Evolutionary conservation across 1,139 yeast species (phyloP), one percentile per base, ranked within the genome.

Genomic region (Debaryomyces subglobosus): DNA sequence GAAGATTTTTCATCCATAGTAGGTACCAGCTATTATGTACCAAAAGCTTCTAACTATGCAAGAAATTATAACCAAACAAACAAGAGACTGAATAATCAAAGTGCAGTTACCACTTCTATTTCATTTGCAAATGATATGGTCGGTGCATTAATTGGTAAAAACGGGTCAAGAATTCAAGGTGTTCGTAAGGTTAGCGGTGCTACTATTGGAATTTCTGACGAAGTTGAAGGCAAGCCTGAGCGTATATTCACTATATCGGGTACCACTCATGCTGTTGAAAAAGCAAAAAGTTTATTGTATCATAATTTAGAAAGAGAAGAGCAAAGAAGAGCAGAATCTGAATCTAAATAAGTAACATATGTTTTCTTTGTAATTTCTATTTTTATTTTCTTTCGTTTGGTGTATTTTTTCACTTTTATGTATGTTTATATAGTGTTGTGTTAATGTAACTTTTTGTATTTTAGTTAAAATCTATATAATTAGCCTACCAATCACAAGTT

Each of bases 111-210:
- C n/a, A 57, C 64, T 23, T 51, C 68, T 2, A 73, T 85, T 32
- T 71, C 81, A 18, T 86, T 90, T 64, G 90, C 96, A 36, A 85
- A 88, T 57, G 91, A 85, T 51, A 85, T 86, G 73, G 96, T 91
- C 45, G 97, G 97, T 43, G 95, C 96, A 45, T 77, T 91, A 50
- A 89, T 91, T 61, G 97, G 97, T 56, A 86, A 86, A 60, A 85
- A 86, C 56, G 97, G 97, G 40, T 74, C 89, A 40, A 81, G 96
- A 69, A 89, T 91, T 58, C 95, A 89, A 64, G 96, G 92, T 49
- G 88, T 91, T 47, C 80, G 97, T 58, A 83, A 87, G 59, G 80
- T 79, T 39, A 82, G 92, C 49, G 94, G 94, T 35, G 94, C 96
- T 27, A 81, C 84, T 46, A 90, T 91, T 63, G 84, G 86, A 9